These are phyloP conservation scores for Ciborinia camelliae DNA, from an alignment of 2,329 filamentous ascomycete species.

Conservation along the genomic window DNA sequence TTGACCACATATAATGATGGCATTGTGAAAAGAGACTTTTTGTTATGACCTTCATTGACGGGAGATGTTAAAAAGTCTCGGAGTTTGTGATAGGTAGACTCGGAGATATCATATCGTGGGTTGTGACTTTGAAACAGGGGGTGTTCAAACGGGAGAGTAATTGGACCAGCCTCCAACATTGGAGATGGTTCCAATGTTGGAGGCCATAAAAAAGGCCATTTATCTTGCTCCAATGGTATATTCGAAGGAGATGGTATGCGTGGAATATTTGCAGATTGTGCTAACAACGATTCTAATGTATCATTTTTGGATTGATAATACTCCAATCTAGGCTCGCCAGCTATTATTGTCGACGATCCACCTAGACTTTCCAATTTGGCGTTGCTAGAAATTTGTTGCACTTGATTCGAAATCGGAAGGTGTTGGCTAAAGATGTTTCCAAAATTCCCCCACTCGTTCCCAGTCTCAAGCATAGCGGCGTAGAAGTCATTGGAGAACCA, in stretches of 20 bases:
- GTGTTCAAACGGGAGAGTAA: conserved; percentile 25
- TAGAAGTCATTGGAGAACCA: conserved; percentile 33
- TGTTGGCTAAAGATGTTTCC: conserved; percentile 18
- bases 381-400: background rate
- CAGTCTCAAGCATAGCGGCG: conserved; percentile 30
- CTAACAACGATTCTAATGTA: background rate
- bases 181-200: conserved; percentile 19
- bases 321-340: background rate
- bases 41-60: background rate
- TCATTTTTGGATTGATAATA: conserved; percentile 1
- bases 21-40: conserved; percentile 21
- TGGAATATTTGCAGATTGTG: conserved; percentile 13
- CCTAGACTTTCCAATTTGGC: background rate
- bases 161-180: conserved; percentile 24
- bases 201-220: conserved; percentile 31
- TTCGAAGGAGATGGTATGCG: conserved; percentile 25
- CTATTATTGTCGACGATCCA: background rate
- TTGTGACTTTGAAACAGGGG: conserved; percentile 25
- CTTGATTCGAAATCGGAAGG: conserved; percentile 1
- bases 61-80: conserved; percentile 9
- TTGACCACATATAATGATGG: conserved; percentile 28
- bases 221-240: conserved; percentile 27
- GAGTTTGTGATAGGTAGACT: conserved; percentile 20
- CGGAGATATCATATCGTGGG: conserved; percentile 29
- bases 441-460: conserved; percentile 24